Evolutionary conservation across 805 yeast species (phyloP).

Genomic region (Metschnikowia henanensis): DNA sequence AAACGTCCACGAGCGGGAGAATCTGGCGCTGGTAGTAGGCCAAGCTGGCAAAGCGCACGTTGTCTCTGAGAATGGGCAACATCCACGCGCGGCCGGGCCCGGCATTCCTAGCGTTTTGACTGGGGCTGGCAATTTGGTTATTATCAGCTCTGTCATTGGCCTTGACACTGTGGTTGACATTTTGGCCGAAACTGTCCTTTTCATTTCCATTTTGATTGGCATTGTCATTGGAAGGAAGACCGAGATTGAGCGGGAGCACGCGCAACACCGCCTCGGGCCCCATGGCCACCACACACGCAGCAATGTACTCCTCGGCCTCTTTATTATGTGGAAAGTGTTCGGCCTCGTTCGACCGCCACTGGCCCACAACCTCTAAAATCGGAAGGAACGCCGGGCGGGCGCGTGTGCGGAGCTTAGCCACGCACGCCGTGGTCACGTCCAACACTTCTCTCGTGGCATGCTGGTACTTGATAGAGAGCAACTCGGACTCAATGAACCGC

Average conservation of each 20-base stretch:
- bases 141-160: too few species aligned
- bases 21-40: conserved; percentile 61
- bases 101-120: too few species aligned
- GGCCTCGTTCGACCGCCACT: conserved; percentile 79
- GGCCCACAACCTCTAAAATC: conserved; percentile 73
- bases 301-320: conserved; percentile 79
- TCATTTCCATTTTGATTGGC: too few species aligned
- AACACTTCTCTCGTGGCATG: conserved; percentile 74
- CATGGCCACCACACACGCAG: conserved; percentile 72
- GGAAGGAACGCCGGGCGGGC: conserved; percentile 69
- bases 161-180: too few species aligned
- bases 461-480: conserved; percentile 72
- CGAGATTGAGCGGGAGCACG: conserved; percentile 76
- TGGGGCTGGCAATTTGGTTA: too few species aligned
- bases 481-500: conserved; percentile 51
- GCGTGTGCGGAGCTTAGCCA: conserved; percentile 62
- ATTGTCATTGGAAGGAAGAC: too few species aligned
- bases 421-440: conserved; percentile 61
- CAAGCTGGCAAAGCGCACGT: conserved; percentile 70
- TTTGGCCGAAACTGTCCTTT: too few species aligned
- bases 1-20: conserved; percentile 62
- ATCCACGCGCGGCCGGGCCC: conserved; percentile 98
- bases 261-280: conserved; percentile 86
- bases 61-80: conserved; percentile 86
- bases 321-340: conserved; percentile 64